Percentiles rank a stretch among this genome's conserved stretches.
Conservation (phyloP, 345 rosid species). For the Litchi chinensis region DNA sequence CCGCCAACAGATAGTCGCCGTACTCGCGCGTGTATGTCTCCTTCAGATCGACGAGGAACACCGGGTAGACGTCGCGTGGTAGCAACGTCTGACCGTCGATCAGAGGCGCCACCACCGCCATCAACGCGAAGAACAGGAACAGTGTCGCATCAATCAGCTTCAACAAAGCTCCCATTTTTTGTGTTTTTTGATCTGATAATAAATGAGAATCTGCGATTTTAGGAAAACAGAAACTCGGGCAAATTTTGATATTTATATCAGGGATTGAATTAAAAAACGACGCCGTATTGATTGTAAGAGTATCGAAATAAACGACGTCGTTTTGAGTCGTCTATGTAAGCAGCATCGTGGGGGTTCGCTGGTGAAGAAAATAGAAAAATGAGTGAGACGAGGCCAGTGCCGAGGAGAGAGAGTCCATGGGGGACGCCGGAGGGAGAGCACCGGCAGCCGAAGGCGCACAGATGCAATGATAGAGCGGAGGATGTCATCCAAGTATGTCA, state of each 20-base stretch:
- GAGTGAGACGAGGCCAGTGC: conserved; percentile 92
- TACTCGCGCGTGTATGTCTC: conserved; percentile 39
- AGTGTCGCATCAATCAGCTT: conserved; percentile 62
- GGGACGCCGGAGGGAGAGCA: conserved; percentile 68
- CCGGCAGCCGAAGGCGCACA: conserved; percentile 87
- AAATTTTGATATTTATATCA: not conserved
- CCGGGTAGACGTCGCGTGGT: conserved; percentile 53
- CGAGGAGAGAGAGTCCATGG: conserved; percentile 95
- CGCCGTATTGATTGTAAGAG: not conserved
- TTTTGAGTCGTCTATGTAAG: not conserved
- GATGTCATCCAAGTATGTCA: conserved; percentile 74
- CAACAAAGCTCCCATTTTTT: conserved; percentile 56
- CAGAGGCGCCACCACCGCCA: conserved; percentile 58
- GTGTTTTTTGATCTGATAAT: not conserved
- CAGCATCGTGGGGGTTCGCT: no score
- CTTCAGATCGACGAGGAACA: conserved; percentile 51
- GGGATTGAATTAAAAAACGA: not conserved
- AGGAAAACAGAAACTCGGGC: not conserved
- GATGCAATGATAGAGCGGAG: conserved; percentile 94
- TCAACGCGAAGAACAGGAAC: conserved; percentile 52
- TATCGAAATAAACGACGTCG: not conserved
- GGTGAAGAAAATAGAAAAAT: conserved; percentile 27
- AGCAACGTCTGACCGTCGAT: conserved; percentile 63
- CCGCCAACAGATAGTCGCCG: conserved; percentile 66
- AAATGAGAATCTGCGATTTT: not conserved